Conservation (phyloP, 2,329 filamentous ascomycete species). For the Fusarium sp. region DNA sequence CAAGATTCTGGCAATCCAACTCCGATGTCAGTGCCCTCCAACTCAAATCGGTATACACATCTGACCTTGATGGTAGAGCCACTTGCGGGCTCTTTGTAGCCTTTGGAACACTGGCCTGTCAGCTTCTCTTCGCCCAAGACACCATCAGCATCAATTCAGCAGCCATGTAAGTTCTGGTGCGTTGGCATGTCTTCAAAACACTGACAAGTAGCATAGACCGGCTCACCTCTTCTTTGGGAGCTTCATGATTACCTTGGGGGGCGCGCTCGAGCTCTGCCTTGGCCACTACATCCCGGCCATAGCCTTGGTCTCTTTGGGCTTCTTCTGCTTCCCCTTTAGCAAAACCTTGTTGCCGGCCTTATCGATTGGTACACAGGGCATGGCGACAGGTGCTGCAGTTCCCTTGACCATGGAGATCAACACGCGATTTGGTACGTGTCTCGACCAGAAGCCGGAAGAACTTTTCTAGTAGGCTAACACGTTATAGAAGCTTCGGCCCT, state of each 20-base stretch:
- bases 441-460: neutral
- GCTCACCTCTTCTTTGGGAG: conserved; percentile 5
- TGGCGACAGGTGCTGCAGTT: neutral
- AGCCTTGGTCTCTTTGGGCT: neutral
- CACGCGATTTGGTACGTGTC: neutral
- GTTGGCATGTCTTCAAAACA: no score
- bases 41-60: neutral
- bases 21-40: neutral
- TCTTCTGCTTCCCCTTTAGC: conserved; percentile 8
- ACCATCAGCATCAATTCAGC: neutral
- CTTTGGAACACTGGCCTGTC: conserved; percentile 2
- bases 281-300: neutral
- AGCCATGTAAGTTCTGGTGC: neutral
- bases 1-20: neutral
- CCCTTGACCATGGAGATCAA: neutral
- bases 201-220: neutral
- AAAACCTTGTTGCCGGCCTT: neutral
- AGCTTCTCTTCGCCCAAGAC: neutral
- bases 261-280: conserved; percentile 6
- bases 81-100: neutral
- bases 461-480: no score
- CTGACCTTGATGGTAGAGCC: neutral
- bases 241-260: neutral
- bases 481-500: neutral
- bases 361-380: neutral